A percentile compares a stretch with the other conserved stretches of the same genome.
These are phyloP conservation scores for Nothopassalora personata DNA, from an alignment of 2,329 filamentous ascomycete species.

Conservation along the genomic window DNA sequence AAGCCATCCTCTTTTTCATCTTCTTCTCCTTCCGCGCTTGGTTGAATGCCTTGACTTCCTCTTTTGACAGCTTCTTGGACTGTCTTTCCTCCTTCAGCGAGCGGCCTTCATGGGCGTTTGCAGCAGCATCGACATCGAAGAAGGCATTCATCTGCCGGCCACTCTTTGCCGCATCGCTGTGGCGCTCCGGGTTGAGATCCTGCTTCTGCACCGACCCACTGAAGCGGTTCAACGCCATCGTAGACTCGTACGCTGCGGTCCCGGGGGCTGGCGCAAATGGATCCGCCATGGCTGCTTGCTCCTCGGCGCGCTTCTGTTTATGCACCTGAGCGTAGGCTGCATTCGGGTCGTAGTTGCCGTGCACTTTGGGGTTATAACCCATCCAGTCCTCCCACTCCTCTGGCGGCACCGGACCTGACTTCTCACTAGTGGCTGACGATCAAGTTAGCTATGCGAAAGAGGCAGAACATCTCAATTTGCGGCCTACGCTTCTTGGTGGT, in stretches of 20 bases:
- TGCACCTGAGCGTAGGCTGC: constrained; percentile 73
- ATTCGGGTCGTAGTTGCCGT: constrained; percentile 92
- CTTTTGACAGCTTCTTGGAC: constrained; percentile 75
- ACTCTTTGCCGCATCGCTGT: constrained; percentile 83
- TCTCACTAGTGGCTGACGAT: constrained; percentile 4
- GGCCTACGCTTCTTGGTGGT: constrained; percentile 1
- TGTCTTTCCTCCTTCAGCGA: constrained; percentile 88
- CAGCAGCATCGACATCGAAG: constrained; percentile 90
- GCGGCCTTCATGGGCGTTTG: constrained; percentile 81
- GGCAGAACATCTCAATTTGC: background rate
- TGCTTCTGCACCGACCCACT: constrained; percentile 74
- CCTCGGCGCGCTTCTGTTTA: constrained; percentile 31
- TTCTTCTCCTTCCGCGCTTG: constrained; percentile 85
- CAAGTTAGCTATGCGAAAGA: background rate
- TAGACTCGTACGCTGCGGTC: constrained; percentile 53
- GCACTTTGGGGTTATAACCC: constrained; percentile 92
- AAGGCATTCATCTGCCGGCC: constrained; percentile 85
- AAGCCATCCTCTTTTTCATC: constrained; percentile 88
- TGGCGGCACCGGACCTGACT: background rate
- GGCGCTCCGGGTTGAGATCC: constrained; percentile 64
- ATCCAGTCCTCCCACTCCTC: constrained; percentile 12
- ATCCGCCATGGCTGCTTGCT: constrained; percentile 12
- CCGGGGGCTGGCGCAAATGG: constrained; percentile 35
- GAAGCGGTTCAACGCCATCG: constrained; percentile 83
- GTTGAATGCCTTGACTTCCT: constrained; percentile 85